A percentile compares a stretch with the other conserved stretches of the same genome.
Evolutionary conservation across 2,329 filamentous ascomycete genomes (phyloP).

Genomic region (Aspergillus quadrilineatus): DNA sequence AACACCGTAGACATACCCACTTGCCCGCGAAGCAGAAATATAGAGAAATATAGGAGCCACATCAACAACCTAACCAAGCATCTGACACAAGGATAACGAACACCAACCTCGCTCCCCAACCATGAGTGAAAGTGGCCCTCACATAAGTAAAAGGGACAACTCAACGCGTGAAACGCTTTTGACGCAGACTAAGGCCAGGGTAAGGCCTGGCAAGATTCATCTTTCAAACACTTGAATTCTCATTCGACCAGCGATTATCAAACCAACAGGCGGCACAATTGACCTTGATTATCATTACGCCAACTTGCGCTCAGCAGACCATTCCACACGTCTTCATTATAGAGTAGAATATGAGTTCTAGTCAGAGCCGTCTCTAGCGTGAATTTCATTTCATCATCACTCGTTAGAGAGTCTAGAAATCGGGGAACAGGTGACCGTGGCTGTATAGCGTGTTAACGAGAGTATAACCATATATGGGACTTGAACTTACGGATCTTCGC

Average conservation of each 20-base stretch:
- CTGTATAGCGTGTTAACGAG: constrained; percentile 43
- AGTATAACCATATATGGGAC: background rate
- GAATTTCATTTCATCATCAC: constrained; percentile 34
- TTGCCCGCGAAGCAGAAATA: constrained; percentile 11
- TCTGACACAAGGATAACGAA: background rate
- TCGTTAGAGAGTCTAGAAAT: constrained; percentile 59
- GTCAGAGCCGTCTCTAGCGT: constrained; percentile 9
- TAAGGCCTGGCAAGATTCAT: background rate
- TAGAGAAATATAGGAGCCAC: constrained; percentile 11
- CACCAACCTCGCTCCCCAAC: background rate
- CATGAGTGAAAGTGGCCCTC: background rate
- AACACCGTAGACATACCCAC: constrained; percentile 6
- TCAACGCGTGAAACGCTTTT: background rate
- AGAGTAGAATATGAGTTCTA: constrained; percentile 5
- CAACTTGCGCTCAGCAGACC: background rate
- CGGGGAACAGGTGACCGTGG: constrained; percentile 71
- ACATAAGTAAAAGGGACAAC: background rate
- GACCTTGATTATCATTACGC: background rate
- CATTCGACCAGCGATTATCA: constrained; percentile 24
- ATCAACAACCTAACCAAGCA: background rate
- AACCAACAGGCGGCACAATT: constrained; percentile 10
- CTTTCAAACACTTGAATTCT: constrained; percentile 12
- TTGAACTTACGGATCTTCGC: constrained; percentile 77
- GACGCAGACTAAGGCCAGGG: constrained; percentile 1
- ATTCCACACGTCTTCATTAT: constrained; percentile 7